Evolutionary conservation across 768 basidiomycete species (phyloP).

Genomic region (Kwoniella sp.): DNA sequence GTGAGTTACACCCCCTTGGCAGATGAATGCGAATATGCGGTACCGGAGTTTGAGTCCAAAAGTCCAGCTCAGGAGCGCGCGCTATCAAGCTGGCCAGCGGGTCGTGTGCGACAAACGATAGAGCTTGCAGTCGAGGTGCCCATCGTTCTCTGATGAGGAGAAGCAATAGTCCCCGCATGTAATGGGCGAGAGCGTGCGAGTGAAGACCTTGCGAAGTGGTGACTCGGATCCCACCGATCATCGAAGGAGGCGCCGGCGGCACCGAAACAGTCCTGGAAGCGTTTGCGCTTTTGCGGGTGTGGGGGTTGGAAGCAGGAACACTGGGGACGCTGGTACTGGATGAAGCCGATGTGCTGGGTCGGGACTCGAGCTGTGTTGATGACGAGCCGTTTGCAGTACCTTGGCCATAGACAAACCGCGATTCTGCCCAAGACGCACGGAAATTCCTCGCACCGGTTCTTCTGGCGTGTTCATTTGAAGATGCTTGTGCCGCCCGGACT

Average conservation of each 20-base stretch:
- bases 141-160: slow-evolving; percentile 26
- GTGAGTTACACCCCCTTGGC: slow-evolving; percentile 30
- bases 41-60: slow-evolving; percentile 34
- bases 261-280: too few species aligned
- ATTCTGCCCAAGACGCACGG: too few species aligned
- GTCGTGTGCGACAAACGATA: slow-evolving; percentile 40
- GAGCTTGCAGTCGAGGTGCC: slow-evolving; percentile 35
- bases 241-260: neutral
- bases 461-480: too few species aligned
- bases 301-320: too few species aligned
- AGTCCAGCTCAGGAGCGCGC: slow-evolving; percentile 34
- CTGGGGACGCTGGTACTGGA: too few species aligned
- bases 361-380: too few species aligned
- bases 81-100: slow-evolving; percentile 37
- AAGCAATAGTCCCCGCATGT: slow-evolving; percentile 20
- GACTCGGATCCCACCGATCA: neutral
- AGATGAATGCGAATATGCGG: slow-evolving; percentile 45
- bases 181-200: slow-evolving; percentile 24
- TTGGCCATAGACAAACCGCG: too few species aligned
- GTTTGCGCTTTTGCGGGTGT: too few species aligned
- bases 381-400: too few species aligned
- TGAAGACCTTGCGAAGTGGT: neutral
- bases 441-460: too few species aligned
- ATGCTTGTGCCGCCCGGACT: too few species aligned
- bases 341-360: too few species aligned